Evolutionary conservation across 2,329 filamentous ascomycete species (phyloP).

Genomic region (Pleoardoris graminearum): DNA sequence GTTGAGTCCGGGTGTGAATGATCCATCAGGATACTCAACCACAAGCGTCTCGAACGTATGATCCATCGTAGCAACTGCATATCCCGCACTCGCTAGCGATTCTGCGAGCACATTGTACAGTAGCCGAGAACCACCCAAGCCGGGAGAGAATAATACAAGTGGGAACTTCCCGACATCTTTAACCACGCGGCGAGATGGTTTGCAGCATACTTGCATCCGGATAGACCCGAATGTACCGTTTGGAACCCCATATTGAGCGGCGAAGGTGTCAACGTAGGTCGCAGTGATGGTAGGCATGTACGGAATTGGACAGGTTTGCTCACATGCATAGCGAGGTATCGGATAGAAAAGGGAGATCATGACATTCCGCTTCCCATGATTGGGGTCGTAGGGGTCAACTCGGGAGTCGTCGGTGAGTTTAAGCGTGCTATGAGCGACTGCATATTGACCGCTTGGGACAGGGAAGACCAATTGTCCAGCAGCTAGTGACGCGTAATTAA

Average conservation of each 20-base stretch:
- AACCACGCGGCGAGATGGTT: background rate
- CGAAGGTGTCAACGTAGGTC: background rate
- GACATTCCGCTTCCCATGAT: constrained; percentile 11
- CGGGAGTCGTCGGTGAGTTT: constrained; percentile 16
- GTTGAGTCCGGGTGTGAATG: constrained; percentile 3
- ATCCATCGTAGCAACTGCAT: constrained; percentile 52
- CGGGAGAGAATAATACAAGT: constrained; percentile 39
- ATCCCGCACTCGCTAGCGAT: constrained; percentile 52
- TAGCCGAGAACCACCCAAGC: constrained; percentile 46
- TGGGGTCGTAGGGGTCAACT: constrained; percentile 19
- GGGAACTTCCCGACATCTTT: background rate
- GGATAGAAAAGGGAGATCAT: constrained; percentile 26
- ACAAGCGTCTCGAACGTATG: constrained; percentile 51
- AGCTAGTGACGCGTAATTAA: constrained; percentile 2
- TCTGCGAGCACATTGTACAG: constrained; percentile 48
- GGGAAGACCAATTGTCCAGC: constrained; percentile 12
- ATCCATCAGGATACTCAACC: constrained; percentile 52
- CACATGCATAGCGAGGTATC: constrained; percentile 7
- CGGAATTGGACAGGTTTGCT: constrained; percentile 9
- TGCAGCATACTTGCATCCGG: constrained; percentile 10
- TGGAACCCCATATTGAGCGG: background rate
- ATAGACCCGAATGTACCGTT: constrained; percentile 12
- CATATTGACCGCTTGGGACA: constrained; percentile 15
- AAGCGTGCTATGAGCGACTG: constrained; percentile 9
- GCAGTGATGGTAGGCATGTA: constrained; percentile 18